Conservation (phyloP, 1,139 yeast species). For the Hansenula sp. region DNA sequence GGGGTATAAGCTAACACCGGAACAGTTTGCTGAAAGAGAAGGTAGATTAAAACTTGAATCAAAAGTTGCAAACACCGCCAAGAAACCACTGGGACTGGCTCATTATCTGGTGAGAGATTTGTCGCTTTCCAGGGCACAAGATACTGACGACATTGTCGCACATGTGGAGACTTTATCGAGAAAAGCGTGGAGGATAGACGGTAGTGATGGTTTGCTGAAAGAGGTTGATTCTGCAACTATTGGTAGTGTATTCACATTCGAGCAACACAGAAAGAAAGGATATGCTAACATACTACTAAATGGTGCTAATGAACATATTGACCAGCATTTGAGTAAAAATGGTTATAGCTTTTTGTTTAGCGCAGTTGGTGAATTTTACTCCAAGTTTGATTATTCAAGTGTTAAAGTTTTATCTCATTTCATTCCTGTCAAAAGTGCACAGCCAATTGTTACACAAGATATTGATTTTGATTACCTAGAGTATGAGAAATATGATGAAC, state of each 20-base stretch:
- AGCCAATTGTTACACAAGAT: conserved; percentile 11
- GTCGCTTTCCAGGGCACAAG: conserved; percentile 19
- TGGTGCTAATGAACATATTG: conserved; percentile 32
- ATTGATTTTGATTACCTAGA: conserved; percentile 25
- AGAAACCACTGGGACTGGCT: conserved; percentile 27
- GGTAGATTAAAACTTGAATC: conserved; percentile 31
- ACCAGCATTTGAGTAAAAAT: conserved; percentile 24
- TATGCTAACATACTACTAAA: conserved; percentile 57
- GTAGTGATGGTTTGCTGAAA: conserved; percentile 20
- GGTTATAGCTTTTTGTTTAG: conserved; percentile 40
- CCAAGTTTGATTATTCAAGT: conserved; percentile 53
- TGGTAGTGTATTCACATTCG: conserved; percentile 65
- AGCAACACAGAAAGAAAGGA: conserved; percentile 57
- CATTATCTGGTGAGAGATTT: conserved; percentile 32
- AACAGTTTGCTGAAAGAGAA: conserved; percentile 53
- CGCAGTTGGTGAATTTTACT: conserved; percentile 68
- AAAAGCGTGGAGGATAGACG: conserved; percentile 31
- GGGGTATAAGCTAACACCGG: conserved; percentile 42
- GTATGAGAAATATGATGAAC: conserved; percentile 29
- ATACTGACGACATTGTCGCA: conserved; percentile 33
- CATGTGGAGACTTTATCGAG: conserved; percentile 45
- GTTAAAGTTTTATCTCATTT: conserved; percentile 40
- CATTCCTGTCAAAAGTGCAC: not conserved
- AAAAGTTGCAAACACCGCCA: conserved; percentile 20
- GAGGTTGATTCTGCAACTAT: conserved; percentile 48